These are phyloP conservation scores for Aspergillus nanangensis DNA, from an alignment of 495 filamentous ascomycete species.

Conservation along the genomic window DNA sequence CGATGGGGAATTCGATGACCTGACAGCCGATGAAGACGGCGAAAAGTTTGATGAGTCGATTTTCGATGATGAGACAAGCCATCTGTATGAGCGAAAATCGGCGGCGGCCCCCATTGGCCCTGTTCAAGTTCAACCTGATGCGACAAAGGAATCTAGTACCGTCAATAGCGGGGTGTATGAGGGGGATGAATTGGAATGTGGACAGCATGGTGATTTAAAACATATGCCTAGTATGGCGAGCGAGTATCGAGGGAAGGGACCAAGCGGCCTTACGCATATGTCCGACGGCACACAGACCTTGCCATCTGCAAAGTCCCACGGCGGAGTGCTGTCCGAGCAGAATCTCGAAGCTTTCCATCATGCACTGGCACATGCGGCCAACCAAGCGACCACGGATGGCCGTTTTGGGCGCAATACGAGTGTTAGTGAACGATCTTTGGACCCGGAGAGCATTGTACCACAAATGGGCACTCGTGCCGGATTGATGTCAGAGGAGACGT, in stretches of 20 bases:
- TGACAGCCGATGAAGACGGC: constrained; percentile 44
- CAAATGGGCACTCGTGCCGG: constrained; percentile 47
- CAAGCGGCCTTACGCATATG: constrained; percentile 24
- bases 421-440: constrained; percentile 34
- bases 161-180: too few species aligned
- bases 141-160: constrained; percentile 2
- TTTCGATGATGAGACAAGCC: constrained; percentile 62
- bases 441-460: constrained; percentile 31
- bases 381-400: constrained; percentile 64
- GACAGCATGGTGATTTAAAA: constrained; percentile 21
- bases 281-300: constrained; percentile 25
- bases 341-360: constrained; percentile 71
- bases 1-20: constrained; percentile 65
- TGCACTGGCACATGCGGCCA: constrained; percentile 74
- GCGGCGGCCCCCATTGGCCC: constrained; percentile 13
- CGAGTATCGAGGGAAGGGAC: constrained; percentile 22
- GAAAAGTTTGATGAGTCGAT: constrained; percentile 71
- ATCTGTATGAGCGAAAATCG: constrained; percentile 40
- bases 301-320: constrained; percentile 27
- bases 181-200: not conserved
- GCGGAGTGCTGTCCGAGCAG: constrained; percentile 49
- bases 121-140: constrained; percentile 9
- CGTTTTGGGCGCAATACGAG: constrained; percentile 57
- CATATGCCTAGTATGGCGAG: constrained; percentile 40
- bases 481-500: constrained; percentile 41